These are phyloP conservation scores for Dothidotthia symphoricarpi DNA, from an alignment of 2,329 filamentous ascomycete species.

Conservation along the genomic window DNA sequence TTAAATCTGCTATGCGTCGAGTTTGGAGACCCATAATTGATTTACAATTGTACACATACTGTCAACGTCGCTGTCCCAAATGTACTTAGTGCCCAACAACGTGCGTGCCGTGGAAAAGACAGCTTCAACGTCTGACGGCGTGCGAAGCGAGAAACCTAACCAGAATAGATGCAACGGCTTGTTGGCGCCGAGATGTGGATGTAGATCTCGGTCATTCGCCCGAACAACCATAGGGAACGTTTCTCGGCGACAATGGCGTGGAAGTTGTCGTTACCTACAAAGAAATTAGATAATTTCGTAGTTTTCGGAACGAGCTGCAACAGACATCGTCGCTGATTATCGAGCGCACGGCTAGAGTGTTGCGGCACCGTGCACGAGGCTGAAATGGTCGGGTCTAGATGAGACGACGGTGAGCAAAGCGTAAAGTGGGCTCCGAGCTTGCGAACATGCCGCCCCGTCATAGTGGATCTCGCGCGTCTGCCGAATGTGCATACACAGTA, in stretches of 20 bases:
- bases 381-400: conserved; percentile 7
- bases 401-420: conserved; percentile 18
- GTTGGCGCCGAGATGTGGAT: conserved; percentile 26
- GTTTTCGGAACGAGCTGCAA: conserved; percentile 4
- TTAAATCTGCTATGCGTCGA: conserved; percentile 2
- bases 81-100: too few relatives aligned
- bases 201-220: conserved; percentile 30
- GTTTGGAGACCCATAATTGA: too few relatives aligned
- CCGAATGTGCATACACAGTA: conserved; percentile 21
- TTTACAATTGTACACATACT: too few relatives aligned
- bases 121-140: conserved; percentile 7
- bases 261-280: too few relatives aligned
- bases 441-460: conserved; percentile 13
- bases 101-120: conserved; percentile 6
- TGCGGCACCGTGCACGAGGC: conserved; percentile 18
- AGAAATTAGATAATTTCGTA: neutral
- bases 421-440: conserved; percentile 10
- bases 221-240: conserved; percentile 17
- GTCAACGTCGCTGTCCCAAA: too few relatives aligned
- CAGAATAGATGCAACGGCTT: conserved; percentile 17
- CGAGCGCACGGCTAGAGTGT: conserved; percentile 17
- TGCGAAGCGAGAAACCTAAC: conserved; percentile 19
- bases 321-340: conserved; percentile 12
- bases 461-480: conserved; percentile 11
- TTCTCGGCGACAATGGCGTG: conserved; percentile 6